Percentiles rank a stretch among this genome's conserved stretches.
Conservation (phyloP, 345 rosid genomes). For the Angophora floribunda region DNA sequence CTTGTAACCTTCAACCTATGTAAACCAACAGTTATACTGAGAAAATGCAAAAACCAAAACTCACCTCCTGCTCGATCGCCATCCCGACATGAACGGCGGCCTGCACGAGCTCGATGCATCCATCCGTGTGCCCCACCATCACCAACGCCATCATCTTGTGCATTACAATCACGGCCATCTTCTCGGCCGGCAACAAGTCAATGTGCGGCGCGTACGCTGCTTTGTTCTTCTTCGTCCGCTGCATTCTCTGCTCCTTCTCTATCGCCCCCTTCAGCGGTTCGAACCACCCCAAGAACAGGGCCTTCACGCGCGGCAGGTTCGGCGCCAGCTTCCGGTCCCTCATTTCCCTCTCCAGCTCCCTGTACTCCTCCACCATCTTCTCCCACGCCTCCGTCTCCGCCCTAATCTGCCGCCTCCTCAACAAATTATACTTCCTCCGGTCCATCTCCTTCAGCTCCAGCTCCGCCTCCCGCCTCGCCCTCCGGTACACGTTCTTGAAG, state of each 20-base stretch:
- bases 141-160: constrained; percentile 87
- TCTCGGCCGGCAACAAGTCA: constrained; percentile 73
- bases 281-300: constrained; percentile 84
- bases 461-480: constrained; percentile 28
- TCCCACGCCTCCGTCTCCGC: constrained; percentile 97
- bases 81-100: constrained; percentile 78
- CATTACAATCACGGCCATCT: constrained; percentile 93
- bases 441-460: constrained; percentile 46
- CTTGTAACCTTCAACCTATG: not conserved
- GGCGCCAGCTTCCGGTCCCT: constrained; percentile 76
- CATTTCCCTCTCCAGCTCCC: constrained; percentile 67
- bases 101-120: constrained; percentile 75
- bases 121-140: constrained; percentile 55
- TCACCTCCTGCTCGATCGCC: constrained; percentile 90
- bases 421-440: constrained; percentile 42
- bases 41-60: not conserved
- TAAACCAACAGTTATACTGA: not conserved
- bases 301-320: constrained; percentile 70
- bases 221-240: constrained; percentile 49
- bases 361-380: constrained; percentile 69
- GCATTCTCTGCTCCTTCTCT: constrained; percentile 56
- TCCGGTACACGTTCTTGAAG: constrained; percentile 43
- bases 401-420: constrained; percentile 72
- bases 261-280: constrained; percentile 81
- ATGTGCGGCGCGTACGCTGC: constrained; percentile 79